Percentiles rank a stretch among this genome's conserved stretches.
phyloP scores from a whole-genome alignment of 2,329 filamentous ascomycete species.

The Clathrospora elynae region DNA sequence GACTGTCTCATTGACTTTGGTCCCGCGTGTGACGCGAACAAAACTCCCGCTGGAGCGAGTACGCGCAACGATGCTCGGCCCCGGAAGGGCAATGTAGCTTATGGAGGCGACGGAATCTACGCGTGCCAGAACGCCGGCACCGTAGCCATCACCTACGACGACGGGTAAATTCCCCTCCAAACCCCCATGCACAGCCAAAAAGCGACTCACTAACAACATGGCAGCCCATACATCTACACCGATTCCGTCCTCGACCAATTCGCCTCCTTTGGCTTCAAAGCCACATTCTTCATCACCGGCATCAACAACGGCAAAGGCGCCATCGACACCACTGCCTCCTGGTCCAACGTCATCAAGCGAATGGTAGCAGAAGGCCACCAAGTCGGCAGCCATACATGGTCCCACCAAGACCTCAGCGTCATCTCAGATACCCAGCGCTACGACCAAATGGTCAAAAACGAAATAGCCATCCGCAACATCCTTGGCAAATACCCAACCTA shows the following conservation, averaged over 20 bases:
- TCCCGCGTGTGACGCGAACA: constrained; percentile 64
- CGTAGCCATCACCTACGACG: constrained; percentile 70
- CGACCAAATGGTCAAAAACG: constrained; percentile 59
- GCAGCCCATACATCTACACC: constrained; percentile 62
- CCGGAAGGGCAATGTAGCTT: constrained; percentile 59
- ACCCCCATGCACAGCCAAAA: too few relatives aligned
- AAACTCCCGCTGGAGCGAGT: constrained; percentile 58
- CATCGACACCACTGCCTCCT: constrained; percentile 57
- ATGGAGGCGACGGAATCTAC: constrained; percentile 63
- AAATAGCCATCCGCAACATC: constrained; percentile 61
- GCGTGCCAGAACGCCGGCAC: constrained; percentile 59
- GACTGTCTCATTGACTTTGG: constrained; percentile 66
- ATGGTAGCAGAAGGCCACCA: constrained; percentile 64
- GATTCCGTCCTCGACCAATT: constrained; percentile 65
- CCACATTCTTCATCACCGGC: constrained; percentile 70
- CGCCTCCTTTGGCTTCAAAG: constrained; percentile 61
- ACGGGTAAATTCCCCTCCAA: constrained; percentile 51
- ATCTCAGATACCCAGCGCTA: constrained; percentile 52
- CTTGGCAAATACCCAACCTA: constrained; percentile 62
- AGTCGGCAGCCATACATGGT: constrained; percentile 64
- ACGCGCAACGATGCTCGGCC: constrained; percentile 60
- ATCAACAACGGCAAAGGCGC: constrained; percentile 62
- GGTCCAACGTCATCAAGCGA: constrained; percentile 59
- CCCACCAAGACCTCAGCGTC: constrained; percentile 56
- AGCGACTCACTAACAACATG: not conserved